These are phyloP conservation scores for Diaporthe vaccinii DNA, from an alignment of 2,329 filamentous ascomycete genomes.

Conservation along the genomic window DNA sequence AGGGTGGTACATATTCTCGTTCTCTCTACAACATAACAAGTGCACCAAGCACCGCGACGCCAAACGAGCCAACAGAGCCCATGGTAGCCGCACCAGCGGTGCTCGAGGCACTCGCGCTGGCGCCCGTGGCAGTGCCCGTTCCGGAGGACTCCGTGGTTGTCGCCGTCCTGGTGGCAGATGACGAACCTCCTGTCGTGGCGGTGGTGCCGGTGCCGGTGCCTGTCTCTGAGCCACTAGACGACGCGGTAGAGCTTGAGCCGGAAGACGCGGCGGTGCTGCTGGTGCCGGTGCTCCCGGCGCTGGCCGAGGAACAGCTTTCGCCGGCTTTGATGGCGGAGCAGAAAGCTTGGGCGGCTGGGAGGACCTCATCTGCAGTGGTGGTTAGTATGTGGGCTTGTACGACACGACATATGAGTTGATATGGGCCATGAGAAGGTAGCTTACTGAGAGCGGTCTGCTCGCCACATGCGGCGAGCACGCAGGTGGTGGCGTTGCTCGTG, in stretches of 20 bases:
- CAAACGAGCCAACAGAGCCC: constrained; percentile 28
- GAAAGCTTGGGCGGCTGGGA: constrained; percentile 23
- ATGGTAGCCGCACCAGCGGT: constrained; percentile 23
- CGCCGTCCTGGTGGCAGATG: neutral
- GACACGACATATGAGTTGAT: neutral
- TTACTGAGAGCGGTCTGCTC: constrained; percentile 15
- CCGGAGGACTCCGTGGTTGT: neutral
- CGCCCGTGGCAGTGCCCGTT: constrained; percentile 25
- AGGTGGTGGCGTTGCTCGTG: constrained; percentile 17
- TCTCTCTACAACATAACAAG: neutral
- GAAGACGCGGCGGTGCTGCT: neutral
- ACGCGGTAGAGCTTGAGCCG: neutral
- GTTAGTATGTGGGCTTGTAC: neutral
- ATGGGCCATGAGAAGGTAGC: neutral
- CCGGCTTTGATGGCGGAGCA: constrained; percentile 36
- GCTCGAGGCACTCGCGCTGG: constrained; percentile 23
- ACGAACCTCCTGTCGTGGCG: constrained; percentile 3
- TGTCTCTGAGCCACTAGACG: neutral
- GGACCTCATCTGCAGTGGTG: constrained; percentile 15
- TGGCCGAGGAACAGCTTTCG: constrained; percentile 31
- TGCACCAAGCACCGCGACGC: constrained; percentile 26
- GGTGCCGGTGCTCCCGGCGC: neutral
- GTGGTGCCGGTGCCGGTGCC: neutral
- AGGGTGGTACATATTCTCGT: neutral
- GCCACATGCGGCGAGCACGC: constrained; percentile 33